Percentiles rank a stretch among this genome's conserved stretches.
phyloP scores from a whole-genome alignment of 441 rosid species.

The Codiaeum variegatum region DNA sequence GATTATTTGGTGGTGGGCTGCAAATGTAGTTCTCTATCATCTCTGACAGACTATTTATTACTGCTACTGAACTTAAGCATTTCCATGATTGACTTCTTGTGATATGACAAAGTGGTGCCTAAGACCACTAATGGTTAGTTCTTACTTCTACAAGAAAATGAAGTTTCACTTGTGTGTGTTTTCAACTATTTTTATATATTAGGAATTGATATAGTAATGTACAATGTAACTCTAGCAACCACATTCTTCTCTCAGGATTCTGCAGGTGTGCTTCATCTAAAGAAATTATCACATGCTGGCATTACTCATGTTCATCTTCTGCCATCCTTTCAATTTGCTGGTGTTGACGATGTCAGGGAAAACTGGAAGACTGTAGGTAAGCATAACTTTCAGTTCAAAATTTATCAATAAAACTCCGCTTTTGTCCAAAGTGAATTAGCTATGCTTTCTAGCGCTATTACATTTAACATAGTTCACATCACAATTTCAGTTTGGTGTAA shows the following conservation, averaged over 20 bases:
- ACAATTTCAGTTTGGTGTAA: background rate
- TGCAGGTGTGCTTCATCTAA: slow-evolving; percentile 70
- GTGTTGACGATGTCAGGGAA: slow-evolving; percentile 76
- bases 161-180: background rate
- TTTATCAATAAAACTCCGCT: background rate
- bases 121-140: too few relatives aligned
- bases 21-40: background rate
- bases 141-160: too few relatives aligned
- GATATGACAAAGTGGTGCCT: background rate
- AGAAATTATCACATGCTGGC: slow-evolving; percentile 83
- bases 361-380: slow-evolving; percentile 85
- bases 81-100: background rate
- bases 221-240: slow-evolving; percentile 15
- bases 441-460: background rate
- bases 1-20: background rate
- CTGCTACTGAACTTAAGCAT: background rate
- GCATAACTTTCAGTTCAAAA: slow-evolving; percentile 18
- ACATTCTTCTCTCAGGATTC: slow-evolving; percentile 56
- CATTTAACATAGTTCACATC: background rate
- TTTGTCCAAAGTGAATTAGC: background rate
- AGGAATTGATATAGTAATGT: background rate
- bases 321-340: slow-evolving; percentile 87
- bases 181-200: slow-evolving; percentile 2
- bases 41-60: background rate
- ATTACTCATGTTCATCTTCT: slow-evolving; percentile 86